Conservation (phyloP, 176 grass and related monocot genomes). For the Alopecurus myosuroides region DNA sequence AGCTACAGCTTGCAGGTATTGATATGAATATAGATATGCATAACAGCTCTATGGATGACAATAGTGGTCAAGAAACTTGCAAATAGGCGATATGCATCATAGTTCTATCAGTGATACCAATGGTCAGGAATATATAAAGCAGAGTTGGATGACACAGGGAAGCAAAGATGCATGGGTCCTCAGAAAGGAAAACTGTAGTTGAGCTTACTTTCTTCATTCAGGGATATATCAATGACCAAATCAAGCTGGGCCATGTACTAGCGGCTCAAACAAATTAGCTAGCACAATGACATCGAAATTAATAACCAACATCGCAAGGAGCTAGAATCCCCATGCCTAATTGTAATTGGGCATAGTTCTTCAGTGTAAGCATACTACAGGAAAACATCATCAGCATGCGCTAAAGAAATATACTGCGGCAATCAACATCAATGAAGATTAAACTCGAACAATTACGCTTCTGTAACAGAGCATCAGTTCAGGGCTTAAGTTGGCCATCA, state of each 20-base stretch:
- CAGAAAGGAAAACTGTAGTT: background rate
- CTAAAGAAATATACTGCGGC: background rate
- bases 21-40: background rate
- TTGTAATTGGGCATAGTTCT: background rate
- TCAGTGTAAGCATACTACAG: background rate
- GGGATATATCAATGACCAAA: background rate
- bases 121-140: background rate
- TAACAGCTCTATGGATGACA: background rate
- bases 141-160: background rate
- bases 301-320: background rate
- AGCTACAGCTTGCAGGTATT: background rate
- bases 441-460: background rate
- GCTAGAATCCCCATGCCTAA: slow-evolving; percentile 5
- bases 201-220: background rate
- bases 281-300: background rate
- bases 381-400: background rate
- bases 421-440: background rate
- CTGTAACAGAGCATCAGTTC: background rate
- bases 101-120: background rate
- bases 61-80: background rate
- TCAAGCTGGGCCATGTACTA: background rate
- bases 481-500: background rate
- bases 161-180: slow-evolving; percentile 1
- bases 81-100: background rate
- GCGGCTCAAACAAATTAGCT: slow-evolving; percentile 2